Evolutionary conservation across 2,329 filamentous ascomycete species (phyloP), one percentile per base, ranked within the genome.

Genomic region (Aureobasidium zeae): DNA sequence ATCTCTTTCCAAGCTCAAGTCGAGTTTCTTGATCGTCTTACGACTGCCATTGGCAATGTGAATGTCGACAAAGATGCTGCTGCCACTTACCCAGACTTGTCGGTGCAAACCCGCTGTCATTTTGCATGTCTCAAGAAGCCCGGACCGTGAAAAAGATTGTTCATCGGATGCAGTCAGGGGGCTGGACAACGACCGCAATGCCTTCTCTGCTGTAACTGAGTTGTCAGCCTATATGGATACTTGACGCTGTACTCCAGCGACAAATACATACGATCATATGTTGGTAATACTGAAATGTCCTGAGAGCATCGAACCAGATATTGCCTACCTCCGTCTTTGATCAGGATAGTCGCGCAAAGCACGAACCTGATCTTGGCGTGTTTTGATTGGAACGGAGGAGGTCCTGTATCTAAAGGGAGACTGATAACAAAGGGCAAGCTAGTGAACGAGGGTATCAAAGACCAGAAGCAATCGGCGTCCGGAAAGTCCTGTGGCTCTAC

Each of bases 51-150:
- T 75, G 29, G 60, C 58, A 26, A 74, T 60, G 44, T 73, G 69
- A 3, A 74, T 62, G 49, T 76, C 72, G 12, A 72, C 67, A 48
- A 74, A 75, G 24, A 75, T 68, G 50, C 62, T 70, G 16, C 69
- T 70, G 12, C 72, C 72, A 50, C 70, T 74, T 43, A 76, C 70
- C 72, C 72, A 76, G 20, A 73, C 72, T 55, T 75, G 72, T n/a
- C 72, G 66, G 53, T 75, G 72, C 7, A 75, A 53, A 5, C 71
- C 71, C 20, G 72, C 72, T 15, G 71, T 74, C 13, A 74, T 54
- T 43, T 62, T 63, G 17, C 74, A 56, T 8, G 61, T 63, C 47
- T 74, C 70, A 1, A 66, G 47, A 1, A 57, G 57, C 20, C 55
- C 57, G 29, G 65, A 60, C 20, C 62, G 61, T 20, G 65, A 59